A percentile compares a stretch with the other conserved stretches of the same genome.
These are phyloP conservation scores for Solanum pimpinellifolium DNA, from an alignment of 257 asterid genomes.

Conservation along the genomic window DNA sequence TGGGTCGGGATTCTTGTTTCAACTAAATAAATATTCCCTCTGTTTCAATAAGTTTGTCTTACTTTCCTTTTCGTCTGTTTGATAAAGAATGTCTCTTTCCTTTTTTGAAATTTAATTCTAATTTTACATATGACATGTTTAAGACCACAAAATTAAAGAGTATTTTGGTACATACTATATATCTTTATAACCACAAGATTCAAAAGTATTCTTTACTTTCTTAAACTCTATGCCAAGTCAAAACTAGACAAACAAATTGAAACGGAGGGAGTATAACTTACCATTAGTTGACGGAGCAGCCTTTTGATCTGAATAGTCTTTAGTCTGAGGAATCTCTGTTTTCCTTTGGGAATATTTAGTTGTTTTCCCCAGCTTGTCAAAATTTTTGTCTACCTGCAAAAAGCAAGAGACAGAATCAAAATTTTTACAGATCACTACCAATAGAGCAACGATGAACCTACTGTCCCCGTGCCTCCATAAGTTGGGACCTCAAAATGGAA, in stretches of 20 bases:
- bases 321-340: slow-evolving; percentile 5
- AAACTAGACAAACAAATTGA: neutral
- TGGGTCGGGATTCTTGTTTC: neutral
- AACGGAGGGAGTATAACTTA: slow-evolving; percentile 4
- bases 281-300: slow-evolving; percentile 32
- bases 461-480: neutral
- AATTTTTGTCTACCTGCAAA: slow-evolving; percentile 34
- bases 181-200: neutral
- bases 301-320: slow-evolving; percentile 14
- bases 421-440: neutral
- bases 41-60: neutral
- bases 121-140: neutral
- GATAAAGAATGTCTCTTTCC: neutral
- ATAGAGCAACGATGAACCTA: neutral
- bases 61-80: neutral
- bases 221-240: neutral
- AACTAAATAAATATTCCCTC: neutral
- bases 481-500: neutral
- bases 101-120: neutral
- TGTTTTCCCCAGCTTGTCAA: slow-evolving; percentile 18
- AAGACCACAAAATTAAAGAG: neutral
- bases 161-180: neutral
- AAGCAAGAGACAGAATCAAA: neutral
- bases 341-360: slow-evolving; percentile 13
- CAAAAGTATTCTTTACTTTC: neutral